Evolutionary conservation across 306 rosid species (phyloP), one percentile per base, ranked within the genome.

Genomic region (Trichosanthes cucumerina): DNA sequence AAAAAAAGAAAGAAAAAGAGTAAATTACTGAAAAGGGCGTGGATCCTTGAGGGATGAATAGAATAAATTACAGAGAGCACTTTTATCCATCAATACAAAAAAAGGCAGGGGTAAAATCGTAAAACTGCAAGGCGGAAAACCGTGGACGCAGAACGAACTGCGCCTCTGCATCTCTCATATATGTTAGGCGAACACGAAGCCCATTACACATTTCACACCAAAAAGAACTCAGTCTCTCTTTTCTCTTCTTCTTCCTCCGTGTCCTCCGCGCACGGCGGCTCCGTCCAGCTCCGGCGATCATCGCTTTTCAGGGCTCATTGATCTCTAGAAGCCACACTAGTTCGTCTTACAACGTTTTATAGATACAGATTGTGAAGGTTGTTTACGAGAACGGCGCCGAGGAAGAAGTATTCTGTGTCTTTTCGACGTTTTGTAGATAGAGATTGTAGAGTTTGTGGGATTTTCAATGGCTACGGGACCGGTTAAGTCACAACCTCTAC

Each of bases 401-500:
- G 5, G 74, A 43, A 74, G 78, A 74, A 74, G 78, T 19, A n/a
- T 47, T 72, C 56, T 54, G 3, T 12, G 54, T 73, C 13, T 4
- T 41, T 41, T 41, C 66, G 47, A 11, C 79, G 66, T 54, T 44
- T 70, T 24, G 36, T 44, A 23, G 56, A 4, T 14, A 44, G 36
- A 70, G 56, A 12, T 70, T 44, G 75, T 39, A 10, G 52, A 39
- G 4, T 33, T 43, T 28, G 44, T 28, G 6, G 76, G 49, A 36
- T 65, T 68, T 68, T 23, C 58, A 86, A 95, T 95, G 99, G 90
- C 97, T 24, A 90, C 97, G 8, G 90, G 90, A 10, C 99, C 97
- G 16, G 91, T 79, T 49, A 92, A 95, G 87, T 88, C 99, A 13
- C 90, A 88, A 77, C 99, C 97, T 46, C 88, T 95, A 56, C 97